A percentile compares a stretch with the other conserved stretches of the same genome.
Conservation (phyloP, 768 basidiomycete genomes). For the Leccinum arenicola region DNA sequence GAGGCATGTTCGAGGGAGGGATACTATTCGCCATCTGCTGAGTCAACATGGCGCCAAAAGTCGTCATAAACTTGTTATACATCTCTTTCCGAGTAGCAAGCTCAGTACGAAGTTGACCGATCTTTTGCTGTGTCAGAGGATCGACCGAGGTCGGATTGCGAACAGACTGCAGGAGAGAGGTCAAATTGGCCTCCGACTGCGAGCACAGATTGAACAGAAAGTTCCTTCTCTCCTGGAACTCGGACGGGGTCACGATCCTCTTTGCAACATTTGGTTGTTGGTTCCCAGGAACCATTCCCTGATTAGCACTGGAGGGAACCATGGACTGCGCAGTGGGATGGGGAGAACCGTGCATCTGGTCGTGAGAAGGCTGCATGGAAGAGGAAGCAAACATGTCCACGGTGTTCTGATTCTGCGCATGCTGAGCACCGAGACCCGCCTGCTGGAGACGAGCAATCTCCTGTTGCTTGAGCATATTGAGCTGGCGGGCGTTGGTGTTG, state of each 20-base stretch:
- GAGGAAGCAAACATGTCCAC: slow-evolving; percentile 49
- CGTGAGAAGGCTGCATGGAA: slow-evolving; percentile 37
- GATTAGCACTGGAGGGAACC: slow-evolving; percentile 20
- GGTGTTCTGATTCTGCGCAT: slow-evolving; percentile 37
- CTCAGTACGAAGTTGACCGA: slow-evolving; percentile 21
- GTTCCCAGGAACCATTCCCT: slow-evolving; percentile 21
- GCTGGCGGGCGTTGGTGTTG: slow-evolving; percentile 29
- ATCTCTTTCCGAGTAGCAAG: slow-evolving; percentile 37
- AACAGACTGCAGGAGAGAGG: slow-evolving; percentile 2
- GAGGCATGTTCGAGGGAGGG: slow-evolving; percentile 24
- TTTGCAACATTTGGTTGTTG: slow-evolving; percentile 27
- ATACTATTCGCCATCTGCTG: slow-evolving; percentile 27
- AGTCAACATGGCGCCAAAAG: slow-evolving; percentile 23
- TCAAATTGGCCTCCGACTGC: slow-evolving; percentile 16
- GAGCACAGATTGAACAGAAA: slow-evolving; percentile 10
- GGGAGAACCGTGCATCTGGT: slow-evolving; percentile 52
- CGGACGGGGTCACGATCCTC: slow-evolving; percentile 15
- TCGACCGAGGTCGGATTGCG: slow-evolving; percentile 21
- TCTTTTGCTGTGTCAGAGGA: slow-evolving; percentile 10
- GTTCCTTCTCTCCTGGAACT: slow-evolving; percentile 24
- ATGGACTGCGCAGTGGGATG: slow-evolving; percentile 29
- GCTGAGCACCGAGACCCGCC: slow-evolving; percentile 29
- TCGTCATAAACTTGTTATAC: slow-evolving; percentile 34
- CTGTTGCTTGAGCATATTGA: slow-evolving; percentile 46
- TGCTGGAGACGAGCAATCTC: slow-evolving; percentile 38